Evolutionary conservation across 1,139 yeast genomes (phyloP).

Genomic region (Diutina siamensis): DNA sequence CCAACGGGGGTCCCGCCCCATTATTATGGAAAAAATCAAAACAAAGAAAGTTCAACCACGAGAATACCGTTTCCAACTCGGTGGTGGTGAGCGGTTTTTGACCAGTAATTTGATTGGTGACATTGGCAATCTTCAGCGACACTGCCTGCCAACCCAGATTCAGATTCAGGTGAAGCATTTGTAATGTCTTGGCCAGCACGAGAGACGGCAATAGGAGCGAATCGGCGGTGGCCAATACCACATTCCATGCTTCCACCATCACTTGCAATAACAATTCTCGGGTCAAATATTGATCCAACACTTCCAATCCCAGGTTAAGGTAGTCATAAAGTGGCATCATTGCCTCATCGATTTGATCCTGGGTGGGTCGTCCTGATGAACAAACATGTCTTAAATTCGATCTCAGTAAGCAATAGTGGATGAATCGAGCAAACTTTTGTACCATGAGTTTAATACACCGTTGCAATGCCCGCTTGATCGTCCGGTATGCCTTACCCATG

Average conservation of each 20-base stretch:
- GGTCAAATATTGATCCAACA: conserved; percentile 54
- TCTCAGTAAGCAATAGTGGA: conserved; percentile 30
- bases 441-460: conserved; percentile 58
- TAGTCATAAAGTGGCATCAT: conserved; percentile 68
- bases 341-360: conserved; percentile 52
- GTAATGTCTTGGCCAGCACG: conserved; percentile 20
- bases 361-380: conserved; percentile 37
- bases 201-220: conserved; percentile 59
- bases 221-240: conserved; percentile 55
- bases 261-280: conserved; percentile 49
- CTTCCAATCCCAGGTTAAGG: conserved; percentile 55
- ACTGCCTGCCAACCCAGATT: conserved; percentile 34
- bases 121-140: conserved; percentile 38
- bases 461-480: conserved; percentile 49
- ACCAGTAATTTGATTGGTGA: conserved; percentile 33
- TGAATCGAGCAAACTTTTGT: conserved; percentile 40
- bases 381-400: conserved; percentile 39
- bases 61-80: conserved; percentile 61
- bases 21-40: conserved; percentile 68
- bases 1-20: conserved; percentile 74
- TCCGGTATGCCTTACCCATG: conserved; percentile 65
- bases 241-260: conserved; percentile 70
- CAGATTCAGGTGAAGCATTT: neutral
- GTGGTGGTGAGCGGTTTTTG: conserved; percentile 44
- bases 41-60: conserved; percentile 60